phyloP scores from a whole-genome alignment of 495 filamentous ascomycete genomes.

The Daldinia loculata region DNA sequence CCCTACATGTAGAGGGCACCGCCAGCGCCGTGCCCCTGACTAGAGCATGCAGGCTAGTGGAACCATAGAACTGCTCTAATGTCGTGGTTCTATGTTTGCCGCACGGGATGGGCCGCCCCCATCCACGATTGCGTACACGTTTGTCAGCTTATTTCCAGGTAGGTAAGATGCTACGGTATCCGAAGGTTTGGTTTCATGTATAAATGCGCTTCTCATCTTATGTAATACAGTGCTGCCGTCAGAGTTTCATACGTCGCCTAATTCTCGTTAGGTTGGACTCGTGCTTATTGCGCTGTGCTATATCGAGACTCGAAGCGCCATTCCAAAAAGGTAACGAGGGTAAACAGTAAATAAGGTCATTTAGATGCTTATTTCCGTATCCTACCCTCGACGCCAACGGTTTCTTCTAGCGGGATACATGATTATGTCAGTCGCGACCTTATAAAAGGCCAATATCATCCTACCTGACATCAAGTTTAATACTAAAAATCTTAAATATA shows the following conservation, averaged over 20 bases:
- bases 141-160: slow-evolving; percentile 16
- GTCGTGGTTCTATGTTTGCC: slow-evolving; percentile 15
- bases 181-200: slow-evolving; percentile 24
- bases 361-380: neutral
- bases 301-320: neutral
- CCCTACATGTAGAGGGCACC: slow-evolving; percentile 6
- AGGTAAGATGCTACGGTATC: slow-evolving; percentile 28
- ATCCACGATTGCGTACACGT: slow-evolving; percentile 23
- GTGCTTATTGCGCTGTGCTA: slow-evolving; percentile 3
- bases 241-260: slow-evolving; percentile 7
- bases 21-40: slow-evolving; percentile 25
- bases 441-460: slow-evolving; percentile 1
- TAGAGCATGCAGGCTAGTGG: slow-evolving; percentile 1
- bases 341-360: neutral
- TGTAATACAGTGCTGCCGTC: slow-evolving; percentile 26
- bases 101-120: slow-evolving; percentile 33
- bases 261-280: neutral
- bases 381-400: neutral
- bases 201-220: slow-evolving; percentile 24
- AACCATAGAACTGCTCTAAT: slow-evolving; percentile 12
- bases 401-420: neutral
- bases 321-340: neutral
- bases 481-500: neutral
- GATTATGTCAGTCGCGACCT: neutral
- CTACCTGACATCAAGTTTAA: neutral